phyloP scores from a whole-genome alignment of 768 basidiomycete species.

The Glaciozyma martinii region DNA sequence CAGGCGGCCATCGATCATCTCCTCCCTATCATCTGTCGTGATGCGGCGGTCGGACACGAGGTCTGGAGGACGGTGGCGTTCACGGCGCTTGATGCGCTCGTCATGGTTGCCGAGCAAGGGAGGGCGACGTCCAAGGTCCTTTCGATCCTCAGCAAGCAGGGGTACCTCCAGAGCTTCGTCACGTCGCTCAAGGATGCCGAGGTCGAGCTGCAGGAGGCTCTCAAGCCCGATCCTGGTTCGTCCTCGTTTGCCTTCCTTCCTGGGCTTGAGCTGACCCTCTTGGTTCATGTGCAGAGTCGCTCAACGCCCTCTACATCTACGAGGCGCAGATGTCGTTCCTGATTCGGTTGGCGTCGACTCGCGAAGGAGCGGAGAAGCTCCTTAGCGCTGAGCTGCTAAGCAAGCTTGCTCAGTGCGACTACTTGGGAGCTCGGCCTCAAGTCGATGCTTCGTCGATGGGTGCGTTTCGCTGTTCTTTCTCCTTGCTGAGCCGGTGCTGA shows the following conservation, averaged over 20 bases:
- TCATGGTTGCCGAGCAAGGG: slow-evolving; percentile 50
- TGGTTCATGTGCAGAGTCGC: slow-evolving; percentile 52
- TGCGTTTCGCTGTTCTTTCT: slow-evolving; percentile 36
- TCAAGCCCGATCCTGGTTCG: slow-evolving; percentile 84
- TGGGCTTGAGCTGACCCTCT: not conserved
- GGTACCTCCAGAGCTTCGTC: slow-evolving; percentile 72
- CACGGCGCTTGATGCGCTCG: slow-evolving; percentile 72
- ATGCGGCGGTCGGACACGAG: slow-evolving; percentile 88
- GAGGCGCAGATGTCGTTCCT: slow-evolving; percentile 90
- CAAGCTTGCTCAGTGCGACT: slow-evolving; percentile 73
- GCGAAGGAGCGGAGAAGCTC: slow-evolving; percentile 73
- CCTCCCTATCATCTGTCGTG: slow-evolving; percentile 64
- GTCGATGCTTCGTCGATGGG: slow-evolving; percentile 74
- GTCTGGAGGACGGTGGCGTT: slow-evolving; percentile 97
- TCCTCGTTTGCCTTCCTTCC: not conserved
- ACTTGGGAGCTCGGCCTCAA: slow-evolving; percentile 73
- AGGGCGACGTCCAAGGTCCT: slow-evolving; percentile 54
- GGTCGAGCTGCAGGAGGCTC: slow-evolving; percentile 57
- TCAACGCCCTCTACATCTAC: slow-evolving; percentile 86
- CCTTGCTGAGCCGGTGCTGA: not conserved
- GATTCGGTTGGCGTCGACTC: slow-evolving; percentile 69
- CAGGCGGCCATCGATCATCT: slow-evolving; percentile 63
- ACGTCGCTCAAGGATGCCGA: slow-evolving; percentile 77
- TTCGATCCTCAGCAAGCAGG: slow-evolving; percentile 58
- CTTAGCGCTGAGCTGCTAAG: slow-evolving; percentile 68